Percentiles rank a stretch among this genome's conserved stretches.
Conservation (phyloP, 2,329 filamentous ascomycete species). For the Trichophyton simii region DNA sequence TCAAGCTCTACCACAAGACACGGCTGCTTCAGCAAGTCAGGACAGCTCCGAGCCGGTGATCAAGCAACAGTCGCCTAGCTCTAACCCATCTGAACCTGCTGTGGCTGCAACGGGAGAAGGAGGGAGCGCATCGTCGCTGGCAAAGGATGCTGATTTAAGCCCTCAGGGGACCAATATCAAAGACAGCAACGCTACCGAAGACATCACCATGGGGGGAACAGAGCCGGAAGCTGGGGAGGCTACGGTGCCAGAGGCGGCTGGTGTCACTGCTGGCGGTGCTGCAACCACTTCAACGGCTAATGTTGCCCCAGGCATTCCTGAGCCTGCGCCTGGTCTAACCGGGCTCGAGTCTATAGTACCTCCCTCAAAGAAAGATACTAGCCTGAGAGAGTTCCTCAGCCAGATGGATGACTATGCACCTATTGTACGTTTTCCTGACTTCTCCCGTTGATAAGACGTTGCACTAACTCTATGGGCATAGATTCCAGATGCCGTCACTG, state of each 20-base stretch:
- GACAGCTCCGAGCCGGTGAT: neutral
- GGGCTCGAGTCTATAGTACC: slow-evolving; percentile 39
- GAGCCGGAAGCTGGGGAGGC: slow-evolving; percentile 8
- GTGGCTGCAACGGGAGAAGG: neutral
- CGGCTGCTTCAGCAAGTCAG: neutral
- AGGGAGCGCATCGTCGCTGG: slow-evolving; percentile 4
- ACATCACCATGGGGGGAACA: slow-evolving; percentile 14
- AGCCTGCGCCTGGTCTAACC: slow-evolving; percentile 22
- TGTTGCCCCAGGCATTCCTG: slow-evolving; percentile 13
- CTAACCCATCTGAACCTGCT: neutral
- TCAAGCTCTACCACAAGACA: neutral
- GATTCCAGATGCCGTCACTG: slow-evolving; percentile 95
- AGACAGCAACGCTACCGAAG: slow-evolving; percentile 2
- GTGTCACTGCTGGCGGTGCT: slow-evolving; percentile 10
- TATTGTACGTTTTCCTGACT: slow-evolving; percentile 52
- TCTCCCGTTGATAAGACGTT: neutral
- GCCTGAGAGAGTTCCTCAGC: slow-evolving; percentile 76
- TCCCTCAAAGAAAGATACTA: slow-evolving; percentile 79
- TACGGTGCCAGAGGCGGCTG: slow-evolving; percentile 12
- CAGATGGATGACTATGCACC: slow-evolving; percentile 99
- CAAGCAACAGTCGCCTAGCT: neutral
- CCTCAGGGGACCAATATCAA: neutral
- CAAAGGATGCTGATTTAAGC: slow-evolving; percentile 5
- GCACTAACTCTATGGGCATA: slow-evolving; percentile 26
- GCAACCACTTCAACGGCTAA: neutral